These are phyloP conservation scores for Fraxinus americana DNA, from an alignment of 257 asterid genomes.

Conservation along the genomic window DNA sequence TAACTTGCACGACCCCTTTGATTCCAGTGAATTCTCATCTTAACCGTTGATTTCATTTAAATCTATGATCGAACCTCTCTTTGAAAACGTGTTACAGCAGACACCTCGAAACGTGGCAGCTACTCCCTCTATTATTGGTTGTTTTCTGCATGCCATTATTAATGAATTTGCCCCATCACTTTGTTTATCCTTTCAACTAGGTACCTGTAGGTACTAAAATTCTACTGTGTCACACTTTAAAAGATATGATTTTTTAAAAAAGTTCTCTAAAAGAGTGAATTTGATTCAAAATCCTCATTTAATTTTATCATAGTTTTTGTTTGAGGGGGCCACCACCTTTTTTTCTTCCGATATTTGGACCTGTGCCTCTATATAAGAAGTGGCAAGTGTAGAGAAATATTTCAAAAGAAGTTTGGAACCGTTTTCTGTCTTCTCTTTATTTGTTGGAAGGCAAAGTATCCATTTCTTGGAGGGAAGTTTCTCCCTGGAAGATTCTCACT, in stretches of 20 bases:
- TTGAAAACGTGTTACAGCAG: constrained; percentile 10
- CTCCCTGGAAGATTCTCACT: background rate
- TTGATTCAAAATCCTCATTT: background rate
- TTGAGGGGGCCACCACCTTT: constrained; percentile 25
- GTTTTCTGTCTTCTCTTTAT: constrained; percentile 14
- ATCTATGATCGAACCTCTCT: background rate
- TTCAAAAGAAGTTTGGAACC: constrained; percentile 30
- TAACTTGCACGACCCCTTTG: background rate
- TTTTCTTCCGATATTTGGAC: constrained; percentile 7
- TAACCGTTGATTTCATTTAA: constrained; percentile 22
- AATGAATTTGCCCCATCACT: background rate
- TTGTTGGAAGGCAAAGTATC: constrained; percentile 31
- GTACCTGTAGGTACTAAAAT: constrained; percentile 19
- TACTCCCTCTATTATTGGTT: constrained; percentile 43
- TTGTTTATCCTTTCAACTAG: constrained; percentile 16
- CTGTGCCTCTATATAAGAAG: constrained; percentile 45
- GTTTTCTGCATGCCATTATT: background rate
- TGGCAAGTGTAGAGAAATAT: constrained; percentile 7
- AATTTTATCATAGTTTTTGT: background rate
- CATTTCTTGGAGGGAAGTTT: constrained; percentile 26
- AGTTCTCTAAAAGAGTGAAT: background rate
- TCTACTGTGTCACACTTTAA: constrained; percentile 16
- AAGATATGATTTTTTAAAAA: background rate
- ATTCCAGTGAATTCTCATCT: background rate
- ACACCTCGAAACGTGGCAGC: constrained; percentile 36